Base-by-base conservation (phyloP, 768 basidiomycete genomes). In the Lentinula guzmanii region DNA sequence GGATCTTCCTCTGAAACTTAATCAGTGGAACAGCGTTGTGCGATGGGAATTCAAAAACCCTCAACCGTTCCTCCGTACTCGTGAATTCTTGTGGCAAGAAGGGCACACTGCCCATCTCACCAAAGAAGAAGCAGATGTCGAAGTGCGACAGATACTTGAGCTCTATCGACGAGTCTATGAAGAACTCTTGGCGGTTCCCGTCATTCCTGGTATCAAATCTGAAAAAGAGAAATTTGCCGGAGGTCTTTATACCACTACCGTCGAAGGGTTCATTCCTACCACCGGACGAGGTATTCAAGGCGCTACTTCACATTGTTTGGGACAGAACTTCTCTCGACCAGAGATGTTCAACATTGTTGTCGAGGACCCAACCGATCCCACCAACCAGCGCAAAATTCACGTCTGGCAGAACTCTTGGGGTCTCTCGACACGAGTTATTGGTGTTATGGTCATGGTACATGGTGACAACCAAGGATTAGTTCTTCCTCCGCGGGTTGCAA, bases 1-100 rank as follows among this genome's bases (percentile, higher is more conserved):
- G 62, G 97, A 99, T 72, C 86, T 99, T 52, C 97, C 97, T 2
- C 77, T 99, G 68, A 97, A 96, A 74, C 82, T 98, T 52, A 99
- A 98, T 76, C 91, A 98, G 73, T 99, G 97, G 97, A 99, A 99
- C 78, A 94, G 88, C 65, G 95, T 99, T 67, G 97, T 99, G 35
- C 89, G 97, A 61, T 99, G 97, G 97, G 96, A 99, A 74, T 99
- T 99, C 83, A 99, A 99, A 77, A 95, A 95, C 73, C 96, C 96
- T 61, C 95, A 99, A 74, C 97, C 97, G 7, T 99, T 99, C 90
- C 84, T 99, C 41, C 94, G 97, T 60, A 98, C 97, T 2, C 92
- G 97, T 71, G 97, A 99, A 77, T 99, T 98, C 83, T 80, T 99
- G n/a, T 99, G 97, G 97, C 97, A 99, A 77, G 97, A 99, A 75